These are phyloP conservation scores for Rhizopogon salebrosus DNA, from an alignment of 768 basidiomycete genomes.

Conservation along the genomic window DNA sequence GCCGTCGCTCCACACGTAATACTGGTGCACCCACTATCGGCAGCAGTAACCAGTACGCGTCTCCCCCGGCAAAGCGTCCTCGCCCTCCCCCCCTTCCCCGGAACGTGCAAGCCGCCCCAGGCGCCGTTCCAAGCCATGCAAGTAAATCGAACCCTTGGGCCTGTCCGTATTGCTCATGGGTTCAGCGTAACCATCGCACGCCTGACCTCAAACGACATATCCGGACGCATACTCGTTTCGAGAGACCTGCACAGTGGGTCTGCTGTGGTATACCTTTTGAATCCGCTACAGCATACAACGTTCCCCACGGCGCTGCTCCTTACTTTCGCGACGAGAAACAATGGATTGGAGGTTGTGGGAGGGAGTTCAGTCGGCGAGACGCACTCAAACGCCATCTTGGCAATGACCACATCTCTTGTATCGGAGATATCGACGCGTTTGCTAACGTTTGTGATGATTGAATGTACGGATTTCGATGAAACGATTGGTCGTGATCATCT, in stretches of 20 bases:
- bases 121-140: slow-evolving; percentile 12
- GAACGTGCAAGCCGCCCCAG: slow-evolving; percentile 36
- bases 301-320: slow-evolving; percentile 18
- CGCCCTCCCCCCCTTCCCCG: slow-evolving; percentile 37
- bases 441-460: slow-evolving; percentile 21
- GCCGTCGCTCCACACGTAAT: slow-evolving; percentile 17
- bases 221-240: slow-evolving; percentile 40
- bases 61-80: slow-evolving; percentile 15
- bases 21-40: not conserved
- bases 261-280: slow-evolving; percentile 30
- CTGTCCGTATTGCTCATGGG: slow-evolving; percentile 45
- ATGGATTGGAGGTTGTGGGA: slow-evolving; percentile 34
- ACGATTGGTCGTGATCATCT: not conserved
- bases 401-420: slow-evolving; percentile 28
- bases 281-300: slow-evolving; percentile 16
- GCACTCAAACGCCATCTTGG: slow-evolving; percentile 37
- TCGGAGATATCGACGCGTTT: slow-evolving; percentile 27
- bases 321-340: slow-evolving; percentile 22
- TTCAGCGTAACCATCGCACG: slow-evolving; percentile 43
- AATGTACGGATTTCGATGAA: not conserved
- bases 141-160: slow-evolving; percentile 31
- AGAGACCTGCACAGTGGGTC: slow-evolving; percentile 32
- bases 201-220: slow-evolving; percentile 61
- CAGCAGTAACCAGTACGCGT: not conserved
- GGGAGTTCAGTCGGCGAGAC: slow-evolving; percentile 33